phyloP scores from a whole-genome alignment of 768 basidiomycete genomes.

The Boletus speciosus region DNA sequence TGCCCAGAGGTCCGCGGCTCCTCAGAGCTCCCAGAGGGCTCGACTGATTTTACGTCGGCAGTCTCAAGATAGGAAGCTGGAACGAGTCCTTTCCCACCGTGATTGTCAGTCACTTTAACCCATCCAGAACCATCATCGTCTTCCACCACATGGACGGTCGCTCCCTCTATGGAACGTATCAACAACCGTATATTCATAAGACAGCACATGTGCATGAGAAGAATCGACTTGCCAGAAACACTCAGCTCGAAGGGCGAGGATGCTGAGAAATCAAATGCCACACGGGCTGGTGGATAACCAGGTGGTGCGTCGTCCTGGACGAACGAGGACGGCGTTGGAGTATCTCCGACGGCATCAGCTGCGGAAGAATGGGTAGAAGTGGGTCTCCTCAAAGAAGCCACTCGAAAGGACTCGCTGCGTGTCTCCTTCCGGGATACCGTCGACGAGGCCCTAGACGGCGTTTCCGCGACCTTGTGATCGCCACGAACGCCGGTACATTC shows the following conservation, averaged over 20 bases:
- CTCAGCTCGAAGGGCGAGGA: constrained; percentile 76
- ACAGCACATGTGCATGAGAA: constrained; percentile 2
- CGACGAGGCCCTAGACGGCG: constrained; percentile 31
- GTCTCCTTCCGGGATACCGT: constrained; percentile 32
- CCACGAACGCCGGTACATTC: constrained; percentile 47
- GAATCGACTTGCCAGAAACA: constrained; percentile 49
- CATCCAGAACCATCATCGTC: constrained; percentile 85
- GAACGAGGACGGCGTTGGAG: constrained; percentile 58
- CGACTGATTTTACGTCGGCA: constrained; percentile 26
- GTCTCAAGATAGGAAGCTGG: constrained; percentile 77
- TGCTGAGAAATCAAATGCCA: constrained; percentile 71
- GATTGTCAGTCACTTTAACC: constrained; percentile 66
- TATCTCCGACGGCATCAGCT: constrained; percentile 9
- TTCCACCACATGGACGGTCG: constrained; percentile 62
- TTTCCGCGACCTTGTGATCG: constrained; percentile 23
- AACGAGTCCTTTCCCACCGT: constrained; percentile 66
- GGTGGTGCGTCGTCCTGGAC: constrained; percentile 40
- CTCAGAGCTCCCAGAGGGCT: constrained; percentile 11
- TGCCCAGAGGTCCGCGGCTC: constrained; percentile 38
- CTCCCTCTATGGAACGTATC: constrained; percentile 49
- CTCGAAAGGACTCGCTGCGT: constrained; percentile 16
- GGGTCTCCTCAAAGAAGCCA: constrained; percentile 4
- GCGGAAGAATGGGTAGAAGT: constrained; percentile 4
- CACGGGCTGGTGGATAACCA: constrained; percentile 49
- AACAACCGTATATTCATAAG: constrained; percentile 11